Evolutionary conservation across 805 yeast genomes (phyloP).

Genomic region (Kodamaea sagamina): DNA sequence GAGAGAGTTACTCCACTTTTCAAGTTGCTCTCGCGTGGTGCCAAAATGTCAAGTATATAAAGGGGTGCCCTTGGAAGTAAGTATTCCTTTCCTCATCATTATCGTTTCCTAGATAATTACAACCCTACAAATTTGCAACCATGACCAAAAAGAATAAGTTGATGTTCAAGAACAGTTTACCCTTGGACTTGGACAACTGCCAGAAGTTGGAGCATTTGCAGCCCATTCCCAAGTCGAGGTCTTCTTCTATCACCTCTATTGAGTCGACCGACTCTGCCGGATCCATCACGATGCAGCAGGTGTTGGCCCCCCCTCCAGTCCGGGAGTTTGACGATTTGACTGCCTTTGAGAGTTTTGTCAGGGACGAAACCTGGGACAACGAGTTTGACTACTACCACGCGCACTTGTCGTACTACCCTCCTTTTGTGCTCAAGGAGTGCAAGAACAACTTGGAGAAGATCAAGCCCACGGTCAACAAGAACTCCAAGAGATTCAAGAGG

Average conservation of each 20-base stretch:
- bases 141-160: slow-evolving; percentile 26
- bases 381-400: slow-evolving; percentile 72
- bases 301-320: slow-evolving; percentile 42
- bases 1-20: slow-evolving; percentile 1
- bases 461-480: slow-evolving; percentile 70
- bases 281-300: slow-evolving; percentile 22
- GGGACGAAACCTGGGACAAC: slow-evolving; percentile 76
- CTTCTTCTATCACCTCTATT: slow-evolving; percentile 40
- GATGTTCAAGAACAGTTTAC: slow-evolving; percentile 19
- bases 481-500: slow-evolving; percentile 69
- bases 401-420: slow-evolving; percentile 68
- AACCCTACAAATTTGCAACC: neutral
- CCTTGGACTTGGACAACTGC: slow-evolving; percentile 40
- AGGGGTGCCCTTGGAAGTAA: neutral
- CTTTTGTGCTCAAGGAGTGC: slow-evolving; percentile 65
- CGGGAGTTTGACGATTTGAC: slow-evolving; percentile 61
- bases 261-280: slow-evolving; percentile 36
- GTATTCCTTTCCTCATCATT: neutral
- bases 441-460: slow-evolving; percentile 71
- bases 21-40: neutral
- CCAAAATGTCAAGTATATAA: neutral
- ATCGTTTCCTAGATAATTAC: neutral
- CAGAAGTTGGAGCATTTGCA: slow-evolving; percentile 40
- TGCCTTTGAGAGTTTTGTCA: slow-evolving; percentile 62
- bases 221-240: slow-evolving; percentile 41